Conservation (phyloP, 768 basidiomycete species). For the Psilocybe sp. region DNA sequence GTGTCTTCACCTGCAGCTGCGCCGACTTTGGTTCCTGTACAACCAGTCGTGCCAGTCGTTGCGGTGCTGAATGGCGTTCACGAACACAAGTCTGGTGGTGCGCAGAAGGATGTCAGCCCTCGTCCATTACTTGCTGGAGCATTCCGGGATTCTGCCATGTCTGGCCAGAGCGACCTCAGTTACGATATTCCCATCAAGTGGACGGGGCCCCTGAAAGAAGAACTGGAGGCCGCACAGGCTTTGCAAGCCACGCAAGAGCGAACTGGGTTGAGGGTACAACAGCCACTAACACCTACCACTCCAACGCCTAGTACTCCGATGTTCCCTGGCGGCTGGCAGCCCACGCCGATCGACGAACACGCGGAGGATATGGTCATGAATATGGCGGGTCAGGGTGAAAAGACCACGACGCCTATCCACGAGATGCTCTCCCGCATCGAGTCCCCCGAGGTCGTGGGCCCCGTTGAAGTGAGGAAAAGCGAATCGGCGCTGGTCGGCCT, state of each 20-base stretch:
- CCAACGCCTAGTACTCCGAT: constrained; percentile 34
- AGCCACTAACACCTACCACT: constrained; percentile 9
- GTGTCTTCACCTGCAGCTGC: too few relatives aligned
- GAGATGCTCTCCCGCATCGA: constrained; percentile 50
- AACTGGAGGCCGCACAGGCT: constrained; percentile 11
- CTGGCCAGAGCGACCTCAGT: constrained; percentile 41
- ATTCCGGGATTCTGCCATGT: constrained; percentile 68
- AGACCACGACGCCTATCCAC: constrained; percentile 35
- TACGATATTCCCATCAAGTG: constrained; percentile 60
- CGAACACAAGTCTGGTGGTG: too few relatives aligned
- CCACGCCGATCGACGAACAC: constrained; percentile 51
- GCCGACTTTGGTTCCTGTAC: too few relatives aligned
- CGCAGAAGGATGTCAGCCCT: too few relatives aligned
- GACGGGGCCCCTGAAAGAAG: constrained; percentile 40
- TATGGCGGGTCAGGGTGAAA: constrained; percentile 14
- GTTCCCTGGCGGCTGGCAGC: constrained; percentile 56
- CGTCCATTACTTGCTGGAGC: constrained; percentile 45
- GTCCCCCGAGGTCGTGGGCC: constrained; percentile 50
- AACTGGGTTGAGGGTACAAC: background rate
- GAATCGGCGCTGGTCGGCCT: constrained; percentile 60
- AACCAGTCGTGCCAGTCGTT: too few relatives aligned
- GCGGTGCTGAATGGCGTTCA: too few relatives aligned
- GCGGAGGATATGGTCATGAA: constrained; percentile 19
- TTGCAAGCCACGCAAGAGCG: constrained; percentile 9
- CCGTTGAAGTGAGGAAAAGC: constrained; percentile 51